Evolutionary conservation across 169 alveolate genomes (phyloP), one percentile per base, ranked within the genome.

Genomic region (Cryptosporidium canis): DNA sequence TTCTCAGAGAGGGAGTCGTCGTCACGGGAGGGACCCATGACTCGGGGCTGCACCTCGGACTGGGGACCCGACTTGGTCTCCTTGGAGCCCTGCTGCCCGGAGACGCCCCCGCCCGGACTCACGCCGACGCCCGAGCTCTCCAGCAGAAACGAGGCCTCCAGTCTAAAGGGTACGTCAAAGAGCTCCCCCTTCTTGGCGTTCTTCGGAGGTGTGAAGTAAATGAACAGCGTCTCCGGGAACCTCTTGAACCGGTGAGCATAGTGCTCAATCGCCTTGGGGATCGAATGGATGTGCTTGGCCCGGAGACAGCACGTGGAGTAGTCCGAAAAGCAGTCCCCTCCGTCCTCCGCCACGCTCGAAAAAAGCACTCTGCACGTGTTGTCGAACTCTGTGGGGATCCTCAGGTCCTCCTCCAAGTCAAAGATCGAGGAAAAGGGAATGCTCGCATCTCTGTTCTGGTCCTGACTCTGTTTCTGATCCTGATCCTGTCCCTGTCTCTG

Each of bases 101-200:
- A 29, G 1, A 27, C 70, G 18, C 71, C 90, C 29, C 58, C 44
- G 29, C 45, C 90, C 16, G 70, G 55, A 44, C 43, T 56, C 3
- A 58, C n/a, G 39, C 27, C 56, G 1, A 41, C 3, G 43, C n/a
- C 55, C 44, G 66, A 48, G 11, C 39, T 55, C 70, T 91, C 91
- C 21, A 91, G 83, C n/a, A 94, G 83, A 41, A 83, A 77, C 21
- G 95, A 92, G 63, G 95, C 94, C 45, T 95, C 97, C 11, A 95
- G 66, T 56, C 96, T 90, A 87, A 95, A 90, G 21, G 97, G 97
- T 6, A 95, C 95, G 58, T 95, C 97, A 72, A 95, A 93, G 31
- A 95, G 71, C 66, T 95, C 97, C 37, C 97, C 97, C 87, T 94
- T 94, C 77, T 94, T 94, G n/a, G 96, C 92, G 85, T 92, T 95